Evolutionary conservation across 139 green algal genomes (phyloP).

Genomic region (Chlorella vulgaris): DNA sequence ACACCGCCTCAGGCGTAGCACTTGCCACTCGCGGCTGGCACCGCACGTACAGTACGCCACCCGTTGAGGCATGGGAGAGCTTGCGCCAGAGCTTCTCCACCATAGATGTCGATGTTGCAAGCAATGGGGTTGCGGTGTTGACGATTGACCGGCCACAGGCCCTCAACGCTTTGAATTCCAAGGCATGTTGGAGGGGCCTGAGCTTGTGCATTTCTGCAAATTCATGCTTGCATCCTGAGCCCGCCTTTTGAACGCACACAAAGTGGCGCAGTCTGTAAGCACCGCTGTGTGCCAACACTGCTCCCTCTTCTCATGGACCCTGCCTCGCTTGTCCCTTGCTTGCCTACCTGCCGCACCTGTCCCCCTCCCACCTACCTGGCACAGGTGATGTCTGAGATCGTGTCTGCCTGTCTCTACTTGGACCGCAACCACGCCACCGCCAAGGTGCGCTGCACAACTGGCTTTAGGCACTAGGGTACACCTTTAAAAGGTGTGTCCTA

Average conservation of each 20-base stretch:
- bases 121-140: not conserved
- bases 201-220: constrained; percentile 11
- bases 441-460: not conserved
- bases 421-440: constrained; percentile 16
- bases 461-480: no score
- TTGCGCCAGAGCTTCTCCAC: constrained; percentile 3
- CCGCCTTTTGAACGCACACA: no score
- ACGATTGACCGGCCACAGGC: constrained; percentile 21
- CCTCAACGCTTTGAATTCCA: constrained; percentile 31
- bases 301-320: no score
- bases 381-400: constrained; percentile 26
- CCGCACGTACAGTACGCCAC: not conserved
- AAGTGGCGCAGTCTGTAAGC: no score
- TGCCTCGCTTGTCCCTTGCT: no score
- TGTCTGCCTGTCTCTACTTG: constrained; percentile 19
- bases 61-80: constrained; percentile 4
- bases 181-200: constrained; percentile 9
- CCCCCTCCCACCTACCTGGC: not conserved
- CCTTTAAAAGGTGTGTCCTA: no score
- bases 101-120: constrained; percentile 6
- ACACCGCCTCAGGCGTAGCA: no score
- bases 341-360: not conserved
- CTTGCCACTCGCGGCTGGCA: no score
- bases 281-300: no score
- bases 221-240: no score